Conservation (phyloP, 1,284 basidiomycete genomes). For the Mycena citricolor region DNA sequence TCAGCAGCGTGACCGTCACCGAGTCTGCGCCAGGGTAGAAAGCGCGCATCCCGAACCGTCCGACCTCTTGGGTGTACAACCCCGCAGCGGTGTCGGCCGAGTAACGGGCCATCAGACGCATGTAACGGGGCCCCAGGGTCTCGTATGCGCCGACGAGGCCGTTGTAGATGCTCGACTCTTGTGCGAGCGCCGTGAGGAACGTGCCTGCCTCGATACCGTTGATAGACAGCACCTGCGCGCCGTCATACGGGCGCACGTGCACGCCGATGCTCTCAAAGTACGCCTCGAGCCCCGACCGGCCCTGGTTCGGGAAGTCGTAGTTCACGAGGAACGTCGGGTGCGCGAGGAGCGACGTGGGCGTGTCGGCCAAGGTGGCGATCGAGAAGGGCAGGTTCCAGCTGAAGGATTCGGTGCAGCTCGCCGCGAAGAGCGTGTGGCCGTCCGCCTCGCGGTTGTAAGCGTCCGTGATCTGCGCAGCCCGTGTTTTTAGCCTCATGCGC, state of each 20-base stretch:
- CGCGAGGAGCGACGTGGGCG: conserved; percentile 8
- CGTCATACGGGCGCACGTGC: conserved; percentile 18
- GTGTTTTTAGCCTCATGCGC: background rate
- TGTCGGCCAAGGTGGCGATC: conserved; percentile 16
- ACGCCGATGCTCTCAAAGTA: conserved; percentile 19
- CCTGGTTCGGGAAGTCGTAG: conserved; percentile 22
- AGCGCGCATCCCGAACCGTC: conserved; percentile 19
- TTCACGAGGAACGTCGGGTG: conserved; percentile 20
- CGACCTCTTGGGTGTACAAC: conserved; percentile 19
- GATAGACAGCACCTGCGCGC: conserved; percentile 16
- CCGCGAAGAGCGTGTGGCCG: conserved; percentile 17
- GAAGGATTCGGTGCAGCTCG: conserved; percentile 18
- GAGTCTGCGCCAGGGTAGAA: conserved; percentile 21
- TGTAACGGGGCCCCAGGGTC: conserved; percentile 19
- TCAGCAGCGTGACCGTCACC: conserved; percentile 13
- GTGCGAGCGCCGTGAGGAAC: conserved; percentile 19
- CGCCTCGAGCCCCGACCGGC: conserved; percentile 15
- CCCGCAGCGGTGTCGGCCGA: conserved; percentile 18
- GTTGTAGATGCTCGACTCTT: conserved; percentile 18
- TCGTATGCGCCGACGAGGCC: conserved; percentile 21
- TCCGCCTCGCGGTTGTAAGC: conserved; percentile 21
- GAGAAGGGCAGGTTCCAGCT: conserved; percentile 20
- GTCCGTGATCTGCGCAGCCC: conserved; percentile 18
- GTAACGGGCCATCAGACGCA: conserved; percentile 22
- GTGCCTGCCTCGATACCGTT: conserved; percentile 21